Conservation (phyloP, 108 stramenopile species). For the Cylindrotheca closterium region DNA sequence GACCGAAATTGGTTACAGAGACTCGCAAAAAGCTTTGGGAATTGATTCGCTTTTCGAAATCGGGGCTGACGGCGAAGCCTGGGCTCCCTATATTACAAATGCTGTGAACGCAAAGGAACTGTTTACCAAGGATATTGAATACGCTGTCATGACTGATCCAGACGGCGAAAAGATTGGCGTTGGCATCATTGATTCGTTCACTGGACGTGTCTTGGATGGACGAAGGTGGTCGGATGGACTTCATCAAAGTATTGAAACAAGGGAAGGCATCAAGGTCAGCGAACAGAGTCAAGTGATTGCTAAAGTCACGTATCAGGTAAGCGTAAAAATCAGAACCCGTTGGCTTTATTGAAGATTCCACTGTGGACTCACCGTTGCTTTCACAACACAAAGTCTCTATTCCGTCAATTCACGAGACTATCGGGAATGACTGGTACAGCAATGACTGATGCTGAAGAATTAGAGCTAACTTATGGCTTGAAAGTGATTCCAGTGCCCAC, state of each 20-base stretch:
- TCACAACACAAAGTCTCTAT: conserved; percentile 65
- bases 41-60: conserved; percentile 82
- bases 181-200: conserved; percentile 94
- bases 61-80: conserved; percentile 74
- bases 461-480: conserved; percentile 85
- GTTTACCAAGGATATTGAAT: conserved; percentile 88
- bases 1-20: conserved; percentile 89
- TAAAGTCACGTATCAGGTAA: conserved; percentile 94
- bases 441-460: conserved; percentile 83
- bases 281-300: conserved; percentile 92
- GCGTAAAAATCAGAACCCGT: neutral
- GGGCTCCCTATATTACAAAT: conserved; percentile 90
- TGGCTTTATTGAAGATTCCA: neutral
- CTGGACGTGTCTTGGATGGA: conserved; percentile 93
- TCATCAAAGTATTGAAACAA: conserved; percentile 96
- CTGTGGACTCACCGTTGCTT: neutral
- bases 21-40: conserved; percentile 84
- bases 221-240: conserved; percentile 95
- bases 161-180: conserved; percentile 52
- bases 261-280: conserved; percentile 89
- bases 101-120: conserved; percentile 94
- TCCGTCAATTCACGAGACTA: conserved; percentile 85
- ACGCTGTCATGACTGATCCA: conserved; percentile 67
- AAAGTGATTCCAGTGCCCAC: conserved; percentile 87
- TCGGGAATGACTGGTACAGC: conserved; percentile 97